A percentile compares a stretch with the other conserved stretches of the same genome.
Conservation (phyloP, 305 asterid species). For the Fraxinus angustifolia region DNA sequence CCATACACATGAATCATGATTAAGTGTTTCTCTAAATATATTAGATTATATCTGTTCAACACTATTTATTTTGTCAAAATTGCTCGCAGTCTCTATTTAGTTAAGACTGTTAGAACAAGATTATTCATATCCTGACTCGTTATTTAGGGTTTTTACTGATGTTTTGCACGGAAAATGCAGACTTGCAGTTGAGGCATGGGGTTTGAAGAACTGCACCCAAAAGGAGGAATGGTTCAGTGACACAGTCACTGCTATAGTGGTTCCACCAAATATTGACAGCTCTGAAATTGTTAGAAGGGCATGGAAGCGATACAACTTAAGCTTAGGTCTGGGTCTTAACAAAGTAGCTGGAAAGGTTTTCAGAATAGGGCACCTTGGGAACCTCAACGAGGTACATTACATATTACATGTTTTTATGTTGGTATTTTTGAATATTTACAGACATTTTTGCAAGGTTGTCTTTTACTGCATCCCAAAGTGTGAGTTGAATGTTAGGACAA, state of each 20-base stretch:
- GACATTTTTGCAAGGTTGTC: background rate
- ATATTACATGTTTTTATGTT: background rate
- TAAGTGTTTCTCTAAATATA: background rate
- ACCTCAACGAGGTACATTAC: conserved; percentile 51
- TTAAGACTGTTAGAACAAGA: background rate
- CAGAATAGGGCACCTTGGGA: conserved; percentile 96
- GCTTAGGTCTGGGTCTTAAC: conserved; percentile 96
- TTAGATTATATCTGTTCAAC: background rate
- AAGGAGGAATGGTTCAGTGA: conserved; percentile 95
- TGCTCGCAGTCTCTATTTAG: background rate
- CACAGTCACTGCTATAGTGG: conserved; percentile 88
- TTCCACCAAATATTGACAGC: conserved; percentile 78
- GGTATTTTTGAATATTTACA: background rate
- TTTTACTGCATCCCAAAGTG: background rate
- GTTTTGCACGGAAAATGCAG: conserved; percentile 33
- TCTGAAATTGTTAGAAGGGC: conserved; percentile 70
- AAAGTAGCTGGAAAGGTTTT: conserved; percentile 95
- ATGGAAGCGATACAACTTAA: conserved; percentile 93
- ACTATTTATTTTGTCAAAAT: background rate
- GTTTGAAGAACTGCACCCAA: conserved; percentile 95
- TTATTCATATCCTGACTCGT: background rate
- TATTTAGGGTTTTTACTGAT: background rate
- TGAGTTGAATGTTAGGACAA: background rate
- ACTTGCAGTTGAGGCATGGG: conserved; percentile 98
- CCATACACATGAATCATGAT: background rate